Conservation (phyloP, 139 green algal genomes). For the Astrephomene gubernaculifera region DNA sequence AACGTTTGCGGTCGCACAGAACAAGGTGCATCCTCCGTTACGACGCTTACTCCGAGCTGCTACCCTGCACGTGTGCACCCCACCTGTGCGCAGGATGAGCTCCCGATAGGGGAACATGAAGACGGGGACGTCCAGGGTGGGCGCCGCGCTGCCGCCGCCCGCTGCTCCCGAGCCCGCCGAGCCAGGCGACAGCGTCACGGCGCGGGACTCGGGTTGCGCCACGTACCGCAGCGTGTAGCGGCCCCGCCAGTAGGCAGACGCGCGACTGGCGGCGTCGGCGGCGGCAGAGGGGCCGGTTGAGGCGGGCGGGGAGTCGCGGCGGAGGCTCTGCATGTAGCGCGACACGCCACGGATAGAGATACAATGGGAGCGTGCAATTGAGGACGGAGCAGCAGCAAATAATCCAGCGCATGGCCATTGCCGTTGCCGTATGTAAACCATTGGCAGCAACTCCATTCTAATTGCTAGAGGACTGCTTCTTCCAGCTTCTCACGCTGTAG, state of each 20-base stretch:
- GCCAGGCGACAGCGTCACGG: not conserved
- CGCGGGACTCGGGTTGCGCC: not conserved
- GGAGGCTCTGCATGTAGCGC: not conserved
- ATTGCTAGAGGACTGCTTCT: no score
- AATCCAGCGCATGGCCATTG: no score
- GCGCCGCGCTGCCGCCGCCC: not conserved
- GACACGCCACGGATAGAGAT: not conserved
- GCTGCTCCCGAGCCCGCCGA: not conserved
- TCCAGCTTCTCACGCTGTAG: no score
- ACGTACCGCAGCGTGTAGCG: slow-evolving; percentile 76
- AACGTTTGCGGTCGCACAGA: no score
- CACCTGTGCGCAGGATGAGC: slow-evolving; percentile 75
- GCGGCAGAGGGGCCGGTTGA: not conserved
- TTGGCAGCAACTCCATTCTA: no score
- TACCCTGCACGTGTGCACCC: not conserved
- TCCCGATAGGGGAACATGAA: slow-evolving; percentile 71
- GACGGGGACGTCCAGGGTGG: slow-evolving; percentile 70
- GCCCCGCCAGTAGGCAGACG: slow-evolving; percentile 77
- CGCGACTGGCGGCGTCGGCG: slow-evolving; percentile 5
- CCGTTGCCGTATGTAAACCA: no score
- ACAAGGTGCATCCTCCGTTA: no score
- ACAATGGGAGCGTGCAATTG: not conserved
- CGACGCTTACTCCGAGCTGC: no score
- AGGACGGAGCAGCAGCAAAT: no score
- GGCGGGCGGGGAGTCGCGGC: not conserved